Evolutionary conservation across 495 filamentous ascomycete genomes (phyloP), one percentile per base, ranked within the genome.

Genomic region (Wilcoxina mikolae): DNA sequence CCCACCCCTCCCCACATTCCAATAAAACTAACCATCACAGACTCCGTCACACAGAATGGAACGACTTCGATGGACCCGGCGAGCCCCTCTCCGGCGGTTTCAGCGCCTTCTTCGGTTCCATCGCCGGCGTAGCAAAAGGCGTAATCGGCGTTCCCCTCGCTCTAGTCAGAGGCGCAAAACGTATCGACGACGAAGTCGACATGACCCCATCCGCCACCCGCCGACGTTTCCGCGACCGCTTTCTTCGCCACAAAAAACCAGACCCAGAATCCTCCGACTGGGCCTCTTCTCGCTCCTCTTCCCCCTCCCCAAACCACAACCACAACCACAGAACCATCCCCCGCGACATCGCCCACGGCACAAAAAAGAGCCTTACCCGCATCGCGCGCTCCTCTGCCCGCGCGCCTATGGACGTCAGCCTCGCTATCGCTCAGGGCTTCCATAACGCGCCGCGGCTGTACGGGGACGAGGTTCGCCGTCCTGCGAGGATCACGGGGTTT

Each of bases 381-480:
- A 43, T 58, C 51, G 33, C 42, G 9, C 38, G 65, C 51, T 50
- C 64, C 5, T 50, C 58, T 2, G 39, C 60, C 39, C 53, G 59
- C 15, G 74, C 68, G 11, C 80, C 75, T 4, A 80, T 89, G 56
- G 82, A 88, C 59, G 71, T 91, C 20, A 74, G 77, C 3, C 68
- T 88, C 0, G 84, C 86, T 0, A 64, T 89, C 2, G 78, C 83
- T 2, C 85, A 89, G 60, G 87, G 87, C 1, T 83, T 90, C 55
- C 84, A 90, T 64, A 88, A 88, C 58, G 83, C 85, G 0, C 87
- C 87, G 0, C 76, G 84, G 0, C 71, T 94, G 1, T 86, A 87
- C 59, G 84, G 84, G 3, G 81, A 79, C 56, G 70, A 72, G 51
- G 75, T 73, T 24, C 74, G 69, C 43, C 76, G 65, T 51, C 75